Evolutionary conservation across 495 filamentous ascomycete species (phyloP), one percentile per base, ranked within the genome.

Genomic region (Annulohypoxylon stygium): DNA sequence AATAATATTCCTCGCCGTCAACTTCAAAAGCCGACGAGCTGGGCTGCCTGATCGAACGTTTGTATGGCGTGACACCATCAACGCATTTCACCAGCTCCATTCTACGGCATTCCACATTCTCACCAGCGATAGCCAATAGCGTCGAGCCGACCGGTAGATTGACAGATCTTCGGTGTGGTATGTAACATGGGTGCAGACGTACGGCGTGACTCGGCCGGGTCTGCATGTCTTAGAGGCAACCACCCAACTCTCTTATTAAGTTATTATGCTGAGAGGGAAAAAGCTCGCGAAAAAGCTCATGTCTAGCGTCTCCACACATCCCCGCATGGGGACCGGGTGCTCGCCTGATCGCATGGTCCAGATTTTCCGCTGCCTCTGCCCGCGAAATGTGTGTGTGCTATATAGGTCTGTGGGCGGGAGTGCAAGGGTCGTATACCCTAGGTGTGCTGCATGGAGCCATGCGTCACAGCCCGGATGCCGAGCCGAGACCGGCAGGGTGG

Each of bases 391-490:
- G 61, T 51, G 59, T 59, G 14, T 43, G 14, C 36, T 30, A 6
- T 30, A 30, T 33, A 43, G 16, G 3, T 36, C 36, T 57, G 57
- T 54, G 66, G 11, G 39, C 54, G 65, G 65, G 26, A 50, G 30
- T 11, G 50, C 55, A 66, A 60, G 67, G 67, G 39, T 65, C 57
- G 65, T 60, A 73, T 69, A 51, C 48, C 66, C 61, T 67, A 75
- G 72, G 67, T 70, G 67, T 70, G 72, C 23, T 75, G 72, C 72
- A 70, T 43, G 9, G 59, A 67, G 67, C 62, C 54, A 70, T 75
- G 72, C 58, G 67, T 75, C 72, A 71, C 67, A 70, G 67, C 59
- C 72, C 72, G 72, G 67, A 51, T 50, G 45, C 71, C 72, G 63
- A 75, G 53, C 67, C 72, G 67, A 67, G 72, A 61, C 72, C 63